phyloP scores from a whole-genome alignment of 305 asterid species.

The Fraxinus baroniana region DNA sequence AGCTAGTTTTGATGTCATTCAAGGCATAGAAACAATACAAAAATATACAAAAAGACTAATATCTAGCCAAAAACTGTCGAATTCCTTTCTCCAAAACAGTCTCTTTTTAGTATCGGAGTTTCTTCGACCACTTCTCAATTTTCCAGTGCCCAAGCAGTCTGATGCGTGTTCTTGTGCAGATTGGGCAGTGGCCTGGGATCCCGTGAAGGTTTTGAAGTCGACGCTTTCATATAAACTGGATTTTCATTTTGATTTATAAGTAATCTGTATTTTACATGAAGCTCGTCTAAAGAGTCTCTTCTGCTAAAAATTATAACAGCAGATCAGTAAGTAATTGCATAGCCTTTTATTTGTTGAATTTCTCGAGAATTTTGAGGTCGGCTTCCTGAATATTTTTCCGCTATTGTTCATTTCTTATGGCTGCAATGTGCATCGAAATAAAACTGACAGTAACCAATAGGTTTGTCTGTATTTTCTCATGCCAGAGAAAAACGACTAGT shows the following conservation, averaged over 20 bases:
- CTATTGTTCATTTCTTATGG: neutral
- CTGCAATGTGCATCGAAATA: neutral
- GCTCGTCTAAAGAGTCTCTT: neutral
- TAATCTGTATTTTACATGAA: neutral
- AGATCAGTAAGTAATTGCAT: neutral
- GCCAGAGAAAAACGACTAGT: neutral
- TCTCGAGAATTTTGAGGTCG: neutral
- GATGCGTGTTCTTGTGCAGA: neutral
- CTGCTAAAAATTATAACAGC: neutral
- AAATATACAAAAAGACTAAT: too few species aligned
- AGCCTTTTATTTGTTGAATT: neutral
- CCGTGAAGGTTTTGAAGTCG: neutral
- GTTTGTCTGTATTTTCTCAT: too few species aligned
- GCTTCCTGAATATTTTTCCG: neutral
- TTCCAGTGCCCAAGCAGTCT: neutral
- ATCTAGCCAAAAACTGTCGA: neutral
- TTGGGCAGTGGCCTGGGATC: neutral
- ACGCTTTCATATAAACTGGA: neutral
- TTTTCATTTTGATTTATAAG: neutral
- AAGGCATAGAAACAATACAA: neutral
- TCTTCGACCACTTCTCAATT: neutral
- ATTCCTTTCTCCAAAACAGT: neutral
- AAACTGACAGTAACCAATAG: neutral
- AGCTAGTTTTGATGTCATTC: neutral
- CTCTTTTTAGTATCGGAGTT: neutral